phyloP scores from a whole-genome alignment of 2,329 filamentous ascomycete genomes.

The Calonectria hawksworthii region DNA sequence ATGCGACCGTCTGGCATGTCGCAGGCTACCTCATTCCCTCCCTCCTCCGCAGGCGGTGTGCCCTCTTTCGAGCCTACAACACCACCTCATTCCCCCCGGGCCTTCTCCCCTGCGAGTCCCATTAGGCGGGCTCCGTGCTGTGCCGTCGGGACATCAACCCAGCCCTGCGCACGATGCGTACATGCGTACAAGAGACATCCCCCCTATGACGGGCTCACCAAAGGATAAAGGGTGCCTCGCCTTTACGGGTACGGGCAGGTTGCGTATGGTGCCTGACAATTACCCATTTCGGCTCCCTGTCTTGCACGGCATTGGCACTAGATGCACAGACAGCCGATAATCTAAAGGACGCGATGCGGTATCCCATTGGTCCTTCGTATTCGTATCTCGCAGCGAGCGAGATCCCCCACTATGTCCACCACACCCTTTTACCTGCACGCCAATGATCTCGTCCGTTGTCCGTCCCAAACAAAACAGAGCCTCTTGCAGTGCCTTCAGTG shows the following conservation, averaged over 20 bases:
- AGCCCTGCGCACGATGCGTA: background rate
- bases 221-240: background rate
- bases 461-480: constrained; percentile 7
- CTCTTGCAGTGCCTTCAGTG: background rate
- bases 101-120: background rate
- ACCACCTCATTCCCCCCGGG: constrained; percentile 2
- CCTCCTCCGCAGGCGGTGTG: constrained; percentile 10
- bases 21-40: background rate
- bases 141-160: constrained; percentile 11
- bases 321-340: constrained; percentile 10
- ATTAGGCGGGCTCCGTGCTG: constrained; percentile 18
- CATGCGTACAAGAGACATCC: background rate
- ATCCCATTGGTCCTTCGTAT: constrained; percentile 25
- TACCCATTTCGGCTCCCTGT: constrained; percentile 21
- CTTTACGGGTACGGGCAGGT: background rate
- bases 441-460: background rate
- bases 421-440: background rate
- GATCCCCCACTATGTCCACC: constrained; percentile 25
- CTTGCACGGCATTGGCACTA: constrained; percentile 24
- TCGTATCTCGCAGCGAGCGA: constrained; percentile 22
- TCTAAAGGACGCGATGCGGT: background rate
- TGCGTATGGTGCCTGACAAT: constrained; percentile 23
- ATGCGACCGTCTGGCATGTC: constrained; percentile 11
- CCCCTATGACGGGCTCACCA: background rate
- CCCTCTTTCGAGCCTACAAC: background rate